Base-by-base conservation (phyloP, 1,139 yeast species). In the Sugiyamaella xylanicola region DNA sequence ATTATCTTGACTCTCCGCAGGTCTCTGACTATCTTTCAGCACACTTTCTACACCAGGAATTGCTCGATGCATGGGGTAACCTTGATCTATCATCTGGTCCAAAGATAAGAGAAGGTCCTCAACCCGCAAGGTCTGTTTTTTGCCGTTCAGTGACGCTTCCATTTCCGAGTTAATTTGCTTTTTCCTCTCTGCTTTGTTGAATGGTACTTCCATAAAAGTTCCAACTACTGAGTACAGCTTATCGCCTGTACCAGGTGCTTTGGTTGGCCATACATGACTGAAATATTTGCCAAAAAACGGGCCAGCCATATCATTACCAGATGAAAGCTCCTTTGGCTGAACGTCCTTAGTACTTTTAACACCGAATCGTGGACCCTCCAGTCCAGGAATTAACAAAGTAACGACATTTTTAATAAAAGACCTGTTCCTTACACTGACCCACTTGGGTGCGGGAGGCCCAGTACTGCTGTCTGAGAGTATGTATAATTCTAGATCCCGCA, bases 331-430 rank as follows among this genome's bases (percentile, higher is more conserved):
- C 4, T 40, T 45, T 2, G 69, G 69, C 42, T 52, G 45, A 3
- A 53, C 29, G 8, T 58, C 57, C 21, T 56, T 59, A 21, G 45
- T 47, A 13, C 48, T 54, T 9, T 57, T 55, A 17, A 68, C 52
- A 0, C 77, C 78, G 61, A 83, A 79, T 54, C 77, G 77, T 2
- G 69, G 68, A 3, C 75, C 69, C n/a, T 78, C 76, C 2, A 90
- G 67, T 0, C 96, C 96, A 0, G 93, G 90, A 2, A 83, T 78
- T 55, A 85, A 73, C 11, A 89, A 72, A n/a, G 83, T 74, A 0
- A 88, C 84, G 2, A 86, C 79, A 54, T 81, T 81, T 21, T 75
- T 69, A 4, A 84, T 71, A 1, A 75, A 68, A 3, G 66, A 63
- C 56, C 79, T 70, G 60, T 83, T 82, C 27, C 49, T 51, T 15